These are phyloP conservation scores for Salix purpurea DNA, from an alignment of 345 rosid genomes.

Conservation along the genomic window DNA sequence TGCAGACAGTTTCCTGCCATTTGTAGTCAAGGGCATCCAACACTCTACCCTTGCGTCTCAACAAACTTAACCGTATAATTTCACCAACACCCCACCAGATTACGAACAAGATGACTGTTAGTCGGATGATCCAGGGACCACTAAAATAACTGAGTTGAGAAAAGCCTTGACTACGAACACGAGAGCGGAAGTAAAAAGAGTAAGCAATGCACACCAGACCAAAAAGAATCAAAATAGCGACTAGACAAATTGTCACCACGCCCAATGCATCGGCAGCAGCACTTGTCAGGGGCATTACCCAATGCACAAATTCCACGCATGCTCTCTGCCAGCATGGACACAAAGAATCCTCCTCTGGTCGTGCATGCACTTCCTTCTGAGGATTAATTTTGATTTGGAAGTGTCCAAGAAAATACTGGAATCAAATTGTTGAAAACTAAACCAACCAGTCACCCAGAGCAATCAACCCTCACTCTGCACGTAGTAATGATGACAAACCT, in stretches of 20 bases:
- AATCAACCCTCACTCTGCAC: not conserved
- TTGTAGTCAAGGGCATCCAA: constrained; percentile 49
- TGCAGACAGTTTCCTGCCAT: constrained; percentile 94
- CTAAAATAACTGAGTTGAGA: constrained; percentile 68
- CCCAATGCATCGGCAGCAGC: constrained; percentile 94
- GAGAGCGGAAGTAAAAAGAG: constrained; percentile 74
- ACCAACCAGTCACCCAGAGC: constrained; percentile 11
- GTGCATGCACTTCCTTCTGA: constrained; percentile 31
- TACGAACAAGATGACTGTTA: constrained; percentile 37
- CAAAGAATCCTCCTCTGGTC: constrained; percentile 49
- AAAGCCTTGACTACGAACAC: constrained; percentile 49
- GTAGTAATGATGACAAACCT: not conserved
- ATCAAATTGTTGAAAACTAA: constrained; percentile 5
- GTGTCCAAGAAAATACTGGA: constrained; percentile 16
- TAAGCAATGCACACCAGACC: constrained; percentile 79
- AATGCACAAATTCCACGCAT: constrained; percentile 92
- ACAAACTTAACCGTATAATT: constrained; percentile 63
- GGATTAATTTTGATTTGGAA: constrained; percentile 22
- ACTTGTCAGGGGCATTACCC: constrained; percentile 99
- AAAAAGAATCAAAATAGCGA: constrained; percentile 59
- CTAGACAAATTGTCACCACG: constrained; percentile 88
- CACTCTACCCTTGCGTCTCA: constrained; percentile 52
- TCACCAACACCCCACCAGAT: constrained; percentile 96
- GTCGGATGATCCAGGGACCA: constrained; percentile 90
- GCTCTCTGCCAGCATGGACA: constrained; percentile 99